phyloP scores from a whole-genome alignment of 1,284 basidiomycete genomes.

The Peniophora sp. region DNA sequence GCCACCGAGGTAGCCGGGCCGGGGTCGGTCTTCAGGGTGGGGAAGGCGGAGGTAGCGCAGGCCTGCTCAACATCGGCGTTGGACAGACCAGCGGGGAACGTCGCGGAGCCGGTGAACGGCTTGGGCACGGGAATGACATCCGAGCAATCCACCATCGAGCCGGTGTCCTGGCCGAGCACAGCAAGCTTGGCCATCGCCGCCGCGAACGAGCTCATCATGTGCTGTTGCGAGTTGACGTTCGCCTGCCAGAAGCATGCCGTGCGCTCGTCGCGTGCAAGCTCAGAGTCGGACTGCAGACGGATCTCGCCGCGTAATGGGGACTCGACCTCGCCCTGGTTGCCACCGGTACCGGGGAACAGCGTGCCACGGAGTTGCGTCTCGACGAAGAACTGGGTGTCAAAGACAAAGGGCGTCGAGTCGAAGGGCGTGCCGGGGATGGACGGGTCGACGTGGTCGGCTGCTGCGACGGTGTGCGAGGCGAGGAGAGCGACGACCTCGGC shows the following conservation, averaged over 20 bases:
- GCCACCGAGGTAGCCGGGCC: too few species aligned
- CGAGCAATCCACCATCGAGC: constrained; percentile 27
- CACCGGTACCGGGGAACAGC: too few species aligned
- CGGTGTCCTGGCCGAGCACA: constrained; percentile 21
- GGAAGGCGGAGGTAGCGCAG: too few species aligned
- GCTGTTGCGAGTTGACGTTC: constrained; percentile 24
- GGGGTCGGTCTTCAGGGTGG: too few species aligned
- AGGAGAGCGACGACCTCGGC: too few species aligned
- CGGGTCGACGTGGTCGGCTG: constrained; percentile 18
- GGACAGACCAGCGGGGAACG: too few species aligned
- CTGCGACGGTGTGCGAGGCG: too few species aligned
- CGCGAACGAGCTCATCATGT: constrained; percentile 24
- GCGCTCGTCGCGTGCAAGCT: too few species aligned
- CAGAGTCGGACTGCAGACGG: constrained; percentile 32
- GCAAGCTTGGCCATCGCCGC: constrained; percentile 28
- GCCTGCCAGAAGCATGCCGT: too few species aligned
- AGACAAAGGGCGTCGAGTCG: constrained; percentile 29
- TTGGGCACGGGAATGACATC: constrained; percentile 29
- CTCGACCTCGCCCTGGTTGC: constrained; percentile 26
- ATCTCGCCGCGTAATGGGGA: constrained; percentile 30
- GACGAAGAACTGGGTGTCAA: too few species aligned
- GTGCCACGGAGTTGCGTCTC: too few species aligned
- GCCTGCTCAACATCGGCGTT: too few species aligned
- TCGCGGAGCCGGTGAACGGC: constrained; percentile 15
- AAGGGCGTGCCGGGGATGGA: constrained; percentile 26